Conservation (phyloP, 345 rosid genomes). For the Punica granatum region DNA sequence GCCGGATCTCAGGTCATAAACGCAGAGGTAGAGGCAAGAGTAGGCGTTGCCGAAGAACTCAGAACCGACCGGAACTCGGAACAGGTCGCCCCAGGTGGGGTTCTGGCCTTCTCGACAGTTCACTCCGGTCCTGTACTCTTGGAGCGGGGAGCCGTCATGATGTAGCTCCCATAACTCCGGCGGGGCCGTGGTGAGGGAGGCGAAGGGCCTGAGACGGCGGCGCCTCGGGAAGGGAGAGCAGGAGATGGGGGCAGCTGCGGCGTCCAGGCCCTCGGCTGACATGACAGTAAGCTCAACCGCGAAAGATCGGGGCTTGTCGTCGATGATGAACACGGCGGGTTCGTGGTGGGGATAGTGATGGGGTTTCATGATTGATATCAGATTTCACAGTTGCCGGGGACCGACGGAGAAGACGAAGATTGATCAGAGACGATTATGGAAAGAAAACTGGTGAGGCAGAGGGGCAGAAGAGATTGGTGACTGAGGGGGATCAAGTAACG, state of each 20-base stretch:
- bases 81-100: constrained; percentile 14
- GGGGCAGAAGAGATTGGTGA: no score
- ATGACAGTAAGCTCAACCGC: constrained; percentile 14
- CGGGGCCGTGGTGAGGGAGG: constrained; percentile 5
- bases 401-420: neutral
- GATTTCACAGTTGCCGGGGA: no score
- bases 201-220: constrained; percentile 12
- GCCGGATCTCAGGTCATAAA: constrained; percentile 2
- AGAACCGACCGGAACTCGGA: constrained; percentile 12
- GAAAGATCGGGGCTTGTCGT: neutral
- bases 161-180: neutral
- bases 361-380: neutral
- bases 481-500: no score
- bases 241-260: constrained; percentile 4
- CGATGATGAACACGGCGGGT: constrained; percentile 4
- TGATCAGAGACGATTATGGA: no score
- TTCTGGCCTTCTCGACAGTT: constrained; percentile 4
- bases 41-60: constrained; percentile 5
- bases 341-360: neutral
- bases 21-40: constrained; percentile 9
- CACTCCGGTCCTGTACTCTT: constrained; percentile 2
- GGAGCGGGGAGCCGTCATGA: neutral
- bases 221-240: constrained; percentile 8
- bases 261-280: constrained; percentile 17
- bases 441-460: no score